These are phyloP conservation scores for Pulicaria dysenterica DNA, from an alignment of 129 eudicot species.

Conservation along the genomic window DNA sequence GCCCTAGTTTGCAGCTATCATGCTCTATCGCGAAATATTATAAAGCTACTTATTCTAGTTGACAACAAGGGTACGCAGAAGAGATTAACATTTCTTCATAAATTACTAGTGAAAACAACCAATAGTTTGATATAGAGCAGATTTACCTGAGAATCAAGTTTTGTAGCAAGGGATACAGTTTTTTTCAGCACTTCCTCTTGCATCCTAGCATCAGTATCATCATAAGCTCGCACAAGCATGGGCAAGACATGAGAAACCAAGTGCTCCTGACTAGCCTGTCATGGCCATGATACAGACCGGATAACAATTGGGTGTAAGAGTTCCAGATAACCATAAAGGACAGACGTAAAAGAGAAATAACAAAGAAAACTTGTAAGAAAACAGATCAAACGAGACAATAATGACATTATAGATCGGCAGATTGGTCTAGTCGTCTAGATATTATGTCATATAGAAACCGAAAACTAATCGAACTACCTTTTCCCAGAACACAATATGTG, in stretches of 20 bases:
- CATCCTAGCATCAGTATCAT: slow-evolving; percentile 90
- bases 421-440: too few species aligned
- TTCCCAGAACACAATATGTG: background rate
- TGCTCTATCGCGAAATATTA: background rate
- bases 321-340: too few species aligned
- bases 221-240: slow-evolving; percentile 96
- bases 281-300: slow-evolving; percentile 31
- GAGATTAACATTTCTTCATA: slow-evolving; percentile 19
- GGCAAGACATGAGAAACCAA: slow-evolving; percentile 79
- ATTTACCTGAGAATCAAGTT: slow-evolving; percentile 83
- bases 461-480: background rate
- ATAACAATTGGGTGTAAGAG: too few species aligned
- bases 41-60: slow-evolving; percentile 13
- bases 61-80: slow-evolving; percentile 9
- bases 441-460: too few species aligned
- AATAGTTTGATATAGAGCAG: slow-evolving; percentile 4
- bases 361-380: too few species aligned
- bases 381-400: too few species aligned
- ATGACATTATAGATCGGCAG: too few species aligned
- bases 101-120: background rate
- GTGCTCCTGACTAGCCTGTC: slow-evolving; percentile 84
- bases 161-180: slow-evolving; percentile 74
- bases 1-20: slow-evolving; percentile 15
- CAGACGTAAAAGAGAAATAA: too few species aligned
- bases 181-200: slow-evolving; percentile 97